Conservation (phyloP, 352 stramenopile species). For the Albugo laibachii region DNA sequence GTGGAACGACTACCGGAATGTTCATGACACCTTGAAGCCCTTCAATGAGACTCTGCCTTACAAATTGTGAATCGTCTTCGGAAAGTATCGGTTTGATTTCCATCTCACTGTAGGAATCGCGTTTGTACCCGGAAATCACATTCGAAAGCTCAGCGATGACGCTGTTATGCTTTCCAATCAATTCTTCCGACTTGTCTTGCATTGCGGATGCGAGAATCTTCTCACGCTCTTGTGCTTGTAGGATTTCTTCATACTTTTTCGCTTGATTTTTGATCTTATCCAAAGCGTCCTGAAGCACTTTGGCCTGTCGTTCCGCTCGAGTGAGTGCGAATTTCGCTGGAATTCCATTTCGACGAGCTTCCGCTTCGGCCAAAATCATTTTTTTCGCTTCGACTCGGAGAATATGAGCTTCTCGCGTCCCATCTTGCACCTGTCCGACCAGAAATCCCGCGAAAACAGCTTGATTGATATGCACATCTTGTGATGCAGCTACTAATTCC, state of each 20-base stretch:
- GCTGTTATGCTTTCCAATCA: constrained; percentile 66
- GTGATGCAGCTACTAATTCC: constrained; percentile 57
- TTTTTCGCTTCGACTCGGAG: constrained; percentile 65
- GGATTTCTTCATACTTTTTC: constrained; percentile 69
- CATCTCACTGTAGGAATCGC: constrained; percentile 50
- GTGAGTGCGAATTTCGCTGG: constrained; percentile 46
- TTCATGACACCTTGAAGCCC: constrained; percentile 38
- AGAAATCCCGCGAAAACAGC: constrained; percentile 56
- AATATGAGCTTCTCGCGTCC: constrained; percentile 53
- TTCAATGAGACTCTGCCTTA: neutral
- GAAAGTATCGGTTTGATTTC: constrained; percentile 23
- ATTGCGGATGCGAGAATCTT: constrained; percentile 46
- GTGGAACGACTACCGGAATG: constrained; percentile 54
- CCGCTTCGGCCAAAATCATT: constrained; percentile 40
- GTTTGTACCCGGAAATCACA: constrained; percentile 53
- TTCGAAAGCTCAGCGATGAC: constrained; percentile 52
- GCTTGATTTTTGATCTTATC: constrained; percentile 70
- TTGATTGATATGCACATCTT: constrained; percentile 38
- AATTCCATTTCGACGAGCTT: constrained; percentile 12
- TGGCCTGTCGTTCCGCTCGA: constrained; percentile 46
- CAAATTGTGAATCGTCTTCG: constrained; percentile 19
- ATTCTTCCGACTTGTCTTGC: constrained; percentile 45
- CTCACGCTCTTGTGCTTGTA: constrained; percentile 49
- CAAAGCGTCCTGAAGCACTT: constrained; percentile 56
- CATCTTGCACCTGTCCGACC: constrained; percentile 54